Conservation (phyloP, 768 basidiomycete species). For the Podaxis carcinomalis region DNA sequence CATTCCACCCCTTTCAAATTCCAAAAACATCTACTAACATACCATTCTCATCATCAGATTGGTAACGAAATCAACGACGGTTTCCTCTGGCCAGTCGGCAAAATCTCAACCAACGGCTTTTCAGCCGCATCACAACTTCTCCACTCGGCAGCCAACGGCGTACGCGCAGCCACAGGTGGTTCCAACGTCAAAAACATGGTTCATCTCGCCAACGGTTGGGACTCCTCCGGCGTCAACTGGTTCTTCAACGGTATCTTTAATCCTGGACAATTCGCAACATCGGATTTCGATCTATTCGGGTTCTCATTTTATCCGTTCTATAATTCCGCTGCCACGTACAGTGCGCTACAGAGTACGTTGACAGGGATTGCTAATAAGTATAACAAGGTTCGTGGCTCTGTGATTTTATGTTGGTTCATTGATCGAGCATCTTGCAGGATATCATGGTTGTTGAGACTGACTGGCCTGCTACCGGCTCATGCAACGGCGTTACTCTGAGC, state of each 20-base stretch:
- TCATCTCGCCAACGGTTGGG: constrained; percentile 65
- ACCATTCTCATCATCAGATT: constrained; percentile 30
- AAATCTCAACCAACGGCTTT: constrained; percentile 48
- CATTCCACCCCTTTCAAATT: background rate
- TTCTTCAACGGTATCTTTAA: constrained; percentile 53
- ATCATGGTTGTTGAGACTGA: constrained; percentile 63
- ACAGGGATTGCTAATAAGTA: constrained; percentile 44
- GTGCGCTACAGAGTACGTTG: constrained; percentile 45
- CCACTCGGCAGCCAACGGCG: constrained; percentile 56
- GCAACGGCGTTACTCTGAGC: constrained; percentile 41
- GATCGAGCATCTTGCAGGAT: constrained; percentile 23
- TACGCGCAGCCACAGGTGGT: constrained; percentile 34
- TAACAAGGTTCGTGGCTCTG: constrained; percentile 35
- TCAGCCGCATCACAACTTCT: constrained; percentile 53
- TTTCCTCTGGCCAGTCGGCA: constrained; percentile 56
- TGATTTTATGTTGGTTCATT: background rate
- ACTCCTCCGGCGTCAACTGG: constrained; percentile 35
- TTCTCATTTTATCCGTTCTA: constrained; percentile 70
- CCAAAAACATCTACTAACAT: background rate
- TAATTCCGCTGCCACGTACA: constrained; percentile 50
- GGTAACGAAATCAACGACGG: constrained; percentile 69
- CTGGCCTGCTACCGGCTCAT: constrained; percentile 44
- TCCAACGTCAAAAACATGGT: constrained; percentile 47
- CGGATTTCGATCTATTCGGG: constrained; percentile 54
- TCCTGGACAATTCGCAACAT: constrained; percentile 41